These are phyloP conservation scores for Cruciata laevipes DNA, from an alignment of 257 asterid species.

Conservation along the genomic window DNA sequence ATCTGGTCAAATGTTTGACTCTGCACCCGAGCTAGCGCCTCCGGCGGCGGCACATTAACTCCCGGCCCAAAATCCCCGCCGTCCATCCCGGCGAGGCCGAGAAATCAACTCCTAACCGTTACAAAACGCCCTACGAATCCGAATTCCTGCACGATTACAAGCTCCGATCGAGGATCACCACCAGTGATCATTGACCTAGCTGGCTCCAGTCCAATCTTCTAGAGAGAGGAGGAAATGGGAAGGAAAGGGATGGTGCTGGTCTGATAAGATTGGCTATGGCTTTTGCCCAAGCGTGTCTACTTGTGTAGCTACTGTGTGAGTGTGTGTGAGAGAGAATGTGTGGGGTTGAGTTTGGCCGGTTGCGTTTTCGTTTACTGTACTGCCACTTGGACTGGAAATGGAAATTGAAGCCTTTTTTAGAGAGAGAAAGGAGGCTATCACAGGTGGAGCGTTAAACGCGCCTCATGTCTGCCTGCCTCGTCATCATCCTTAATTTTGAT, in stretches of 20 bases:
- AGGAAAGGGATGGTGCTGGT: constrained; percentile 15
- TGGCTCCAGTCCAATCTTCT: constrained; percentile 12
- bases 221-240: constrained; percentile 12
- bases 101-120: not conserved
- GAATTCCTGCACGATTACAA: not conserved
- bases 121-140: constrained; percentile 16
- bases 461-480: constrained; percentile 1
- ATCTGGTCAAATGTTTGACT: constrained; percentile 46
- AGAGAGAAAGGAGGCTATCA: not conserved
- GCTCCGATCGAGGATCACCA: constrained; percentile 11
- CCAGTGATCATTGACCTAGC: constrained; percentile 20
- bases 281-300: constrained; percentile 14
- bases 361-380: not conserved
- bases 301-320: constrained; percentile 7
- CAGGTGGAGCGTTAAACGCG: constrained; percentile 22
- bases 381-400: constrained; percentile 12
- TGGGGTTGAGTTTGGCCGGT: not conserved
- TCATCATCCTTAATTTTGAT: not conserved
- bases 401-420: not conserved
- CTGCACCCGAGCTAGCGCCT: constrained; percentile 19
- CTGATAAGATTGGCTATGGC: constrained; percentile 23
- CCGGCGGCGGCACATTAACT: constrained; percentile 2
- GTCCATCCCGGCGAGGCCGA: constrained; percentile 18
- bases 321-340: not conserved
- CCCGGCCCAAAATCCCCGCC: constrained; percentile 20